Base-by-base conservation (phyloP, 1,139 yeast genomes). In the Torulaspora pretoriensis region DNA sequence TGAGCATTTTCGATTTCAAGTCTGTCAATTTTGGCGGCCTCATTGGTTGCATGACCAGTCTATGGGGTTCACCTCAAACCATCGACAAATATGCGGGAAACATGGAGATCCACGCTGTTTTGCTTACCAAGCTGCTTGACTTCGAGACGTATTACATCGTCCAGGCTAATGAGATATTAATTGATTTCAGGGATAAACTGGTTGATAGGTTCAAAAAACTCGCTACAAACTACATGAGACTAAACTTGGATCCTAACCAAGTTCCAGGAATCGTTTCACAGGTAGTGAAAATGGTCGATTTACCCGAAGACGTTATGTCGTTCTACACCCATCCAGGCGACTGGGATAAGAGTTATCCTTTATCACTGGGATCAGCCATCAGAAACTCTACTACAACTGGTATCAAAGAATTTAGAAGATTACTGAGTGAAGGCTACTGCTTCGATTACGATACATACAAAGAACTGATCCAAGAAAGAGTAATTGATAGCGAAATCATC, bases 111-210 rank as follows among this genome's bases (percentile, higher is more conserved):
- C 63, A 63, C 54, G 65, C 81, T 1, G 63, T 68, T 23, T 55
- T 80, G 49, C 63, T 78, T 14, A 67, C 72, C 38, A 75, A 74
- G 57, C 71, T 79, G 42, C 76, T 76, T 54, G 80, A 78, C 51
- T 63, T 78, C 24, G 80, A 76, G 38, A 68, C 73, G 41, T 73
- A 72, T 49, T 76, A 75, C 53, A 56, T 73, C 33, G 70, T 68
- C 32, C 62, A 74, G 45, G 67, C 68, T 12, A 61, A 63, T 2
- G 74, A 73, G 13, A 35, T 43, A 27, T 59, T 76, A 4, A 32
- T 50, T 2, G 57, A 63, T 1, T 64, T 68, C 42, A 67, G 64
- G 42, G 48, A 42, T 6, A 52, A 56, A 8, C 41, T 67, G 24
- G 52, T 61, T 2, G 47, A 50, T 22, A 57, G 54, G 43, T 64